Evolutionary conservation across 73 alveolate genomes (phyloP).

Genomic region (Symbiodinium pilosum): DNA sequence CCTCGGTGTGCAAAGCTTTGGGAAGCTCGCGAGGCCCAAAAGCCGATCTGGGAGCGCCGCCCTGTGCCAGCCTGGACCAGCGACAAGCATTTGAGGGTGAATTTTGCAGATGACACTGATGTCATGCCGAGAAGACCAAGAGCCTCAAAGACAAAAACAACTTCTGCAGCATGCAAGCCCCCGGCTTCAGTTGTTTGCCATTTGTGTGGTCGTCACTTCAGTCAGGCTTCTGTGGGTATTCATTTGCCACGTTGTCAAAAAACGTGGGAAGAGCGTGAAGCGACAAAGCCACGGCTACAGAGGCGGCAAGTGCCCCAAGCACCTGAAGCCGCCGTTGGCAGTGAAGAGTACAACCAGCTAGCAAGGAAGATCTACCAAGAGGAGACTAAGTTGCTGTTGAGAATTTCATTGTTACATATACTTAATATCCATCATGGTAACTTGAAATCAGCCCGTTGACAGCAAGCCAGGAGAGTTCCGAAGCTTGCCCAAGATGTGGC

Average conservation of each 20-base stretch:
- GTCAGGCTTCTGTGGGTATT: slow-evolving; percentile 16
- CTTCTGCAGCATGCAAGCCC: background rate
- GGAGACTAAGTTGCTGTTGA: no score
- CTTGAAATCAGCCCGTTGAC: no score
- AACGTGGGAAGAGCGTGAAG: slow-evolving; percentile 23
- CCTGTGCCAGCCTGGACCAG: no score
- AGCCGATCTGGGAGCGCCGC: slow-evolving; percentile 96
- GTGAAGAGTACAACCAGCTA: background rate
- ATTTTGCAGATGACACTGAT: background rate
- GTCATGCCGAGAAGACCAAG: background rate
- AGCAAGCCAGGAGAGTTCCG: no score
- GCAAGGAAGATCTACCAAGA: background rate
- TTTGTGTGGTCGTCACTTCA: background rate
- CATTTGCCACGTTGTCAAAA: slow-evolving; percentile 17
- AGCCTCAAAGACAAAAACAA: background rate
- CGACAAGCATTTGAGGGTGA: background rate
- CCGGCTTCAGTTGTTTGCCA: background rate
- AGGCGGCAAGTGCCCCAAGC: background rate
- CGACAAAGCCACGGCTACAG: background rate
- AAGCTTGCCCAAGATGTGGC: background rate
- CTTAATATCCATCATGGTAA: no score
- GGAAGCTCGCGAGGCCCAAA: slow-evolving; percentile 96
- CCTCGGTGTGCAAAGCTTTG: slow-evolving; percentile 97
- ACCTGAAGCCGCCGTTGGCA: background rate
- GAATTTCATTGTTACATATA: no score